Conservation (phyloP, 1,284 basidiomycete genomes). For the Cutaneotrichosporon spelunceum region DNA sequence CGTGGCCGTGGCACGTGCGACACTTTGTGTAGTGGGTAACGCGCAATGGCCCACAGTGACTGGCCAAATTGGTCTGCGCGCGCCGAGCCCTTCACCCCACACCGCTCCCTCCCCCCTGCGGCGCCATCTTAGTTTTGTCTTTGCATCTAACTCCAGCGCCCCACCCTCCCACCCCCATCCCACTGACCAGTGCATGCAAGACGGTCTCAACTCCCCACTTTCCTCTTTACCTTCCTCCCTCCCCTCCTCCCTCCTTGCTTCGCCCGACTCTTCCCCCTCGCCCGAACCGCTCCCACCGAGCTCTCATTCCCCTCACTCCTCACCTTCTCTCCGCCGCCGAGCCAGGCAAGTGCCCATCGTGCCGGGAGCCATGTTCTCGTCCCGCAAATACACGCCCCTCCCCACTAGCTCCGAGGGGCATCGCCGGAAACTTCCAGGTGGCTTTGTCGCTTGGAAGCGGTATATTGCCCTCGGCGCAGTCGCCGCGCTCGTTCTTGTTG, state of each 20-base stretch:
- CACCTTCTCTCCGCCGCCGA: slow-evolving; percentile 8
- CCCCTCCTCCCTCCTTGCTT: slow-evolving; percentile 5
- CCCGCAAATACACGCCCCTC: slow-evolving; percentile 45
- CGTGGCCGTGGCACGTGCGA: not conserved
- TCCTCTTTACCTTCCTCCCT: slow-evolving; percentile 8
- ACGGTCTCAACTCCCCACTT: not conserved
- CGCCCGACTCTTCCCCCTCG: not conserved
- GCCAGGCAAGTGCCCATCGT: not conserved
- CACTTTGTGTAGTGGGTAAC: not conserved
- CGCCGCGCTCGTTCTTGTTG: slow-evolving; percentile 8
- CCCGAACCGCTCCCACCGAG: slow-evolving; percentile 2
- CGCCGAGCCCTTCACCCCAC: not conserved
- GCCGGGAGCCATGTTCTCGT: slow-evolving; percentile 37
- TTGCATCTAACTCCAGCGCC: not conserved
- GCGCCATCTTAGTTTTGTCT: not conserved
- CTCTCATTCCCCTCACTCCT: not conserved
- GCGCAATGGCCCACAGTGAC: not conserved
- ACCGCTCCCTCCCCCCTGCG: not conserved
- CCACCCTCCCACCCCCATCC: slow-evolving; percentile 4
- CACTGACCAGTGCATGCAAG: slow-evolving; percentile 10
- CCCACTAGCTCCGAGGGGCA: slow-evolving; percentile 35
- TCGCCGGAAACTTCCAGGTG: slow-evolving; percentile 35
- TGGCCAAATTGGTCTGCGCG: not conserved
- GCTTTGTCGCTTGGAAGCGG: slow-evolving; percentile 42
- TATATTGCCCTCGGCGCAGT: slow-evolving; percentile 30